These are phyloP conservation scores for Ascochyta fabae DNA, from an alignment of 2,329 filamentous ascomycete genomes.

Conservation along the genomic window DNA sequence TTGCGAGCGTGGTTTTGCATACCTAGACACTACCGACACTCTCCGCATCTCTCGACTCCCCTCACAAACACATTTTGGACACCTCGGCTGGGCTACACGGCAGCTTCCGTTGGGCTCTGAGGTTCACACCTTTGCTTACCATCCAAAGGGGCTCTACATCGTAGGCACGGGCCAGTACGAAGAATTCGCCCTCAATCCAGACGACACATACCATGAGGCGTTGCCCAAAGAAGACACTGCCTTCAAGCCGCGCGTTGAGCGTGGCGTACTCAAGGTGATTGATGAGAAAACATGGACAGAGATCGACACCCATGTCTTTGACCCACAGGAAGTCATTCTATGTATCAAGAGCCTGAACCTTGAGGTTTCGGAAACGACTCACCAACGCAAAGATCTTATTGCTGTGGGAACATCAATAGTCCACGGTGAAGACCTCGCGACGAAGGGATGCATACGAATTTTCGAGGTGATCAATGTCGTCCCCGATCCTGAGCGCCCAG, in stretches of 20 bases:
- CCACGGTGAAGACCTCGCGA: constrained; percentile 89
- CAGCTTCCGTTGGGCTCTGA: constrained; percentile 75
- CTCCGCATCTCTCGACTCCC: constrained; percentile 78
- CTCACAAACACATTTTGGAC: constrained; percentile 68
- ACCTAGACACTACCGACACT: constrained; percentile 66
- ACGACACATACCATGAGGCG: constrained; percentile 82
- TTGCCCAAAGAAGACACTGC: constrained; percentile 71
- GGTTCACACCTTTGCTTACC: constrained; percentile 76
- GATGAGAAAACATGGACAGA: constrained; percentile 78
- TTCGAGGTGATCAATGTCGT: constrained; percentile 93
- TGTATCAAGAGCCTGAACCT: constrained; percentile 83
- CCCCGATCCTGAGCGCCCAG: constrained; percentile 81
- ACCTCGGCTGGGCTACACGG: constrained; percentile 76
- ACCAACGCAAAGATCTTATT: constrained; percentile 82
- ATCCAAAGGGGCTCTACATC: constrained; percentile 77
- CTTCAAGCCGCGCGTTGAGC: constrained; percentile 71
- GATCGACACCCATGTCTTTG: constrained; percentile 77
- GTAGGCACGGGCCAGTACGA: constrained; percentile 72
- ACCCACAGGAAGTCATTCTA: constrained; percentile 77
- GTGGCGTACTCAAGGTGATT: constrained; percentile 77
- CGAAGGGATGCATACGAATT: constrained; percentile 84
- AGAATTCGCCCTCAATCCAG: constrained; percentile 77
- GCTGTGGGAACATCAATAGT: constrained; percentile 83
- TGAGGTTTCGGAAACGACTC: constrained; percentile 89
- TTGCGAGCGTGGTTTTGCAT: constrained; percentile 83